Base-by-base conservation (phyloP, 1,139 yeast genomes). In the Kurtzmaniella quercitrusa region DNA sequence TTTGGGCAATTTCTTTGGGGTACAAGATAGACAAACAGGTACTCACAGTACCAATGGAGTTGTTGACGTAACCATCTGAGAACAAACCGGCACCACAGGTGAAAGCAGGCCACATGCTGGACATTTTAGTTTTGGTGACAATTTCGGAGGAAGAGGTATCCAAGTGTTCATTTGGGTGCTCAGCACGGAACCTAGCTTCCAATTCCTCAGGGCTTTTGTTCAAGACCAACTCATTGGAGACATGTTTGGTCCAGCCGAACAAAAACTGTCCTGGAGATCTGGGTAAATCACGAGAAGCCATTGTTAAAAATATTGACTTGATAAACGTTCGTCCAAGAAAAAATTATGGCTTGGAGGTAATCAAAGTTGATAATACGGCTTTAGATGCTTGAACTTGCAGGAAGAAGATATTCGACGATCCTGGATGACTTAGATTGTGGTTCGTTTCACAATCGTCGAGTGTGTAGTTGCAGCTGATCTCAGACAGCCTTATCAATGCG, bases 61-160 rank as follows among this genome's bases (percentile, higher is more conserved):
- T 82, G 60, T 85, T 85, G 52, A 84, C 82, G 57, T 85, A 85
- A 47, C 94, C 94, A 59, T 85, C 94, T 17, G 88, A 80, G 60
- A 86, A 84, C 40, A 86, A 67, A 48, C 94, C 94, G 1, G 96
- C 93, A 51, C 97, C 97, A 1, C 96, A 82, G 17, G 90, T 82
- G 51, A 87, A 75, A 39, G 91, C 87, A 6, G 96, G 86, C 88
- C 94, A 79, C 42, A 67, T 59, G 43, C 58, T 64, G 37, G 57
- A 65, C 46, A 53, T 48, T 42, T 56, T 51, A 12, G 67, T 69
- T 42, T 61, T 55, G 15, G 47, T 51, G 4, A 44, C 46, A 21
- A 44, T 25, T 39, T 44, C 44, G 5, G 45, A 52, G 2, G 58
- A 50, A 8, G 48, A 50, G 18, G 53, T 53, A 15, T 54, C 62